A percentile compares a stretch with the other conserved stretches of the same genome.
phyloP scores from a whole-genome alignment of 768 basidiomycete species.

The Cytidiella melzeri region DNA sequence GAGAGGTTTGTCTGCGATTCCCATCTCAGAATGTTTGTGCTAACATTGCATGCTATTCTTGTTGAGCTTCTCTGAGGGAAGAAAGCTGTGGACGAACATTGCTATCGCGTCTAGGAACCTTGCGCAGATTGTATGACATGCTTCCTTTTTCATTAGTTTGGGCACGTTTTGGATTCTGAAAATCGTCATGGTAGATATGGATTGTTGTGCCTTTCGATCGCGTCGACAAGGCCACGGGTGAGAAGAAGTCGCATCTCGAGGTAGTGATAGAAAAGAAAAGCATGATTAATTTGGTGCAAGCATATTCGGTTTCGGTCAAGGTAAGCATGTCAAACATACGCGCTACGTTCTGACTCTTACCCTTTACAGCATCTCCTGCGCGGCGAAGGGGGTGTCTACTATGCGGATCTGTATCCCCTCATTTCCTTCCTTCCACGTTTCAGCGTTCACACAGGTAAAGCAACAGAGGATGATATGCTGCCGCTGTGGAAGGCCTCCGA shows the following conservation, averaged over 20 bases:
- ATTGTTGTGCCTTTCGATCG: constrained; percentile 47
- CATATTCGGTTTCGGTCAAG: constrained; percentile 63
- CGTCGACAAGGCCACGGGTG: constrained; percentile 25
- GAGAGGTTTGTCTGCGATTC: constrained; percentile 39
- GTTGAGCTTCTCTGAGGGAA: constrained; percentile 58
- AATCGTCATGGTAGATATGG: constrained; percentile 39
- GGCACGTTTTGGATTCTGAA: not conserved
- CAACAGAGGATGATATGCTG: constrained; percentile 38
- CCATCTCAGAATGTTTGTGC: not conserved
- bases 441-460: constrained; percentile 23
- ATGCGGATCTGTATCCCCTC: constrained; percentile 66
- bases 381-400: constrained; percentile 64
- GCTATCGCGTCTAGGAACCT: constrained; percentile 50
- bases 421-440: constrained; percentile 63
- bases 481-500: constrained; percentile 49
- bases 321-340: constrained; percentile 22
- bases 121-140: constrained; percentile 43
- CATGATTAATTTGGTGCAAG: constrained; percentile 69
- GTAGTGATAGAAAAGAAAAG: constrained; percentile 67
- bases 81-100: constrained; percentile 67
- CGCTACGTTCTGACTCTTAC: not conserved
- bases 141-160: constrained; percentile 1
- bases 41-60: not conserved
- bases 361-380: constrained; percentile 52
- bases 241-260: constrained; percentile 32